Base-by-base conservation (phyloP, 805 yeast species). In the Candida fluviatilis region DNA sequence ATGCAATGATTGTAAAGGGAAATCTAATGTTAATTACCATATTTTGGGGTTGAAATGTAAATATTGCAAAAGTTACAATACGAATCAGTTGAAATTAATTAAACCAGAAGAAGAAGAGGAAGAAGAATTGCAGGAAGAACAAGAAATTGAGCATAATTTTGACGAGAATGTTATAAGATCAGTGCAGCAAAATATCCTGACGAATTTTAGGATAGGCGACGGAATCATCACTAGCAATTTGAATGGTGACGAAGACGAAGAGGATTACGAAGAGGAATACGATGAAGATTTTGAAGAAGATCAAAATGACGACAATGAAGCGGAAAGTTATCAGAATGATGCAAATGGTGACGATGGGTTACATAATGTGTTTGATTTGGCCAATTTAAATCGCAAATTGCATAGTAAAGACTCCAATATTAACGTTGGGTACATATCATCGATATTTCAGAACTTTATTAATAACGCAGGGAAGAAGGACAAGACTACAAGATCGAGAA, bases 1-100 rank as follows among this genome's bases (percentile, higher is more conserved):
- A 43, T 85, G 95, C 62, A 84, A 85, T 57, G 98, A 90, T 60
- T 90, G 98, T 60, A 80, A 80, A 38, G 91, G 93, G 14, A 84
- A 83, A 60, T 78, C 89, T 17, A 75, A 79, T 43, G 81, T 82
- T 14, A 64, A 74, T 10, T 90, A 84, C 60, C 96, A 90, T 60
- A 80, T 89, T 36, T 61, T 90, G 49, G 98, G 98, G 1, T 69
- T 88, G 45, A 84, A 83, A 56, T 90, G 98, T 59, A 83, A 81
- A 47, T 88, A 82, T 55, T 90, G 97, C 61, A 73, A 76, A 41
- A 84, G 95, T 55, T 90, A 89, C 59, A 90, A 90, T 58, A 90
- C 97, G 2, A 78, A 78, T 41, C 91, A 86, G 55, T 47, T 79
- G 40, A 76, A 76, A 52, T 57, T 87, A 38, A 67, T 84, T 39